A percentile compares a stretch with the other conserved stretches of the same genome.
phyloP scores from a whole-genome alignment of 371 early-diverging fungal species.

The Rhizopus delemar region DNA sequence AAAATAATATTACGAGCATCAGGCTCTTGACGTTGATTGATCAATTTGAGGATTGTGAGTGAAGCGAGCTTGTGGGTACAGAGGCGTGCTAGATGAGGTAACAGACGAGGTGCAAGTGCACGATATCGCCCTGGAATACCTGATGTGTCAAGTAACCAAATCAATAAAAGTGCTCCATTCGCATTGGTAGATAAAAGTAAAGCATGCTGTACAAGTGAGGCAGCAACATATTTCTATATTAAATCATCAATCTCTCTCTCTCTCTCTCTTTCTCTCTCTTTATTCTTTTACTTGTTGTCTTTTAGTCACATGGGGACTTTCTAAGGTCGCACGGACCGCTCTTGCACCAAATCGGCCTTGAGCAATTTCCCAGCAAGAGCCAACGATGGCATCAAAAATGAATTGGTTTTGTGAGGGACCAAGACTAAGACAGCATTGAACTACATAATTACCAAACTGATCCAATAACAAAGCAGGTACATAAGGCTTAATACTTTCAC shows the following conservation, averaged over 20 bases:
- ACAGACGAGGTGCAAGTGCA: constrained; percentile 80
- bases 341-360: constrained; percentile 97
- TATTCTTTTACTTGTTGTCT: constrained; percentile 66
- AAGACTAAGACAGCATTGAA: constrained; percentile 91
- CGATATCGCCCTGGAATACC: constrained; percentile 82
- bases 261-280: constrained; percentile 41
- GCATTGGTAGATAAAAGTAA: constrained; percentile 82
- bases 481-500: constrained; percentile 69
- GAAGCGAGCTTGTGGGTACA: constrained; percentile 91
- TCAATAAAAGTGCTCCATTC: constrained; percentile 91
- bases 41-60: constrained; percentile 80
- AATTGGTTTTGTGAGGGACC: constrained; percentile 83
- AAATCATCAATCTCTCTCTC: neutral
- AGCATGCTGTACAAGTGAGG: constrained; percentile 84
- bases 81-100: constrained; percentile 74
- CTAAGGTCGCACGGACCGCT: constrained; percentile 92
- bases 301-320: constrained; percentile 78
- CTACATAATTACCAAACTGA: constrained; percentile 97
- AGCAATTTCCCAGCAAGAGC: constrained; percentile 86
- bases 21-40: constrained; percentile 86
- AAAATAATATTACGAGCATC: constrained; percentile 88
- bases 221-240: constrained; percentile 77
- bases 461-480: constrained; percentile 90
- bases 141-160: constrained; percentile 92
- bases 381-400: constrained; percentile 91